phyloP scores from a whole-genome alignment of 306 rosid genomes.

The Sesbania bispinosa region DNA sequence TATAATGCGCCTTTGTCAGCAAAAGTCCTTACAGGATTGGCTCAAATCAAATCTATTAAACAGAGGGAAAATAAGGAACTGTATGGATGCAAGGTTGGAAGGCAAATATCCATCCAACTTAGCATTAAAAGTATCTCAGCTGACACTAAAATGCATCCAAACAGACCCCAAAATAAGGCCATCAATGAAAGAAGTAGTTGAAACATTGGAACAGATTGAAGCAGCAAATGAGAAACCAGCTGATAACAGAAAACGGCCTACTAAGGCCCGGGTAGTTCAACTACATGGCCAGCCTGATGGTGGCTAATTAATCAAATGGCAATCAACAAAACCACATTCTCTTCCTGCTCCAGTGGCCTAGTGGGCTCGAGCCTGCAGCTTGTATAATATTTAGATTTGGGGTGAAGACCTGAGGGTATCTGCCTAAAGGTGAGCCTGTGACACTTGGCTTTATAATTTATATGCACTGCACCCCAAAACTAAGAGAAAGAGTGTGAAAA shows the following conservation, averaged over 20 bases:
- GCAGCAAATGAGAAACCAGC: slow-evolving; percentile 48
- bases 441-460: neutral
- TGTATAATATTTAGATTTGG: neutral
- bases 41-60: slow-evolving; percentile 60
- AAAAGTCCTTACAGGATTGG: slow-evolving; percentile 52
- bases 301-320: slow-evolving; percentile 20
- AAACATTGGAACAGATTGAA: slow-evolving; percentile 55
- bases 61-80: slow-evolving; percentile 50
- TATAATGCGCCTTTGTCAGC: slow-evolving; percentile 29
- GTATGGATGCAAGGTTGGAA: slow-evolving; percentile 69
- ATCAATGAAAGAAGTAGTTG: slow-evolving; percentile 76
- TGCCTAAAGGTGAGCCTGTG: neutral
- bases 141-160: slow-evolving; percentile 66
- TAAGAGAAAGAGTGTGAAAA: neutral
- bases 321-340: neutral
- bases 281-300: slow-evolving; percentile 36
- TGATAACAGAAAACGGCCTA: slow-evolving; percentile 34
- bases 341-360: neutral
- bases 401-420: neutral
- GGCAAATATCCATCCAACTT: slow-evolving; percentile 77
- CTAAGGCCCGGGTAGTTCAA: slow-evolving; percentile 30
- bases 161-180: slow-evolving; percentile 63
- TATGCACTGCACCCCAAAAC: neutral
- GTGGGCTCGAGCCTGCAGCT: neutral
- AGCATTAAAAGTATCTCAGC: slow-evolving; percentile 56